Evolutionary conservation across 805 yeast genomes (phyloP).

Genomic region (Spathaspora passalidarum): DNA sequence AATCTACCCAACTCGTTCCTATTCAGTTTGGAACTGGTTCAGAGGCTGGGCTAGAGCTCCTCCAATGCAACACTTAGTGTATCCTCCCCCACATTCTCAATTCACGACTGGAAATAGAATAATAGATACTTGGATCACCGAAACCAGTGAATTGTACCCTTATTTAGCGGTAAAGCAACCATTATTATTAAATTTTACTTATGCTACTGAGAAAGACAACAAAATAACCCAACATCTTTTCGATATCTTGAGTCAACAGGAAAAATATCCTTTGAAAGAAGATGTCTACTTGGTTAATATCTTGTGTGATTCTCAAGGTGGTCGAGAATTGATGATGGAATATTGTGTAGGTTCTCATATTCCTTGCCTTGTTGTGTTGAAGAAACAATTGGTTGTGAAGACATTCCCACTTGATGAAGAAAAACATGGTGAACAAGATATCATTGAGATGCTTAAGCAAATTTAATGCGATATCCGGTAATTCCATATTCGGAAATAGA

Average conservation of each 20-base stretch:
- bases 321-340: conserved; percentile 53
- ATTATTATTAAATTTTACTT: conserved; percentile 67
- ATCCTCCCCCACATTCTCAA: conserved; percentile 37
- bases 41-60: conserved; percentile 8
- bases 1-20: not conserved
- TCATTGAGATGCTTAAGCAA: conserved; percentile 28
- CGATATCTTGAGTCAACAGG: conserved; percentile 20
- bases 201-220: conserved; percentile 63
- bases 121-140: conserved; percentile 44
- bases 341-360: conserved; percentile 50
- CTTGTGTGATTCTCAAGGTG: conserved; percentile 65
- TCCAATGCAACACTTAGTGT: conserved; percentile 24
- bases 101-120: conserved; percentile 39
- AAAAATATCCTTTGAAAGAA: conserved; percentile 35
- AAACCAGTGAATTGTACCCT: conserved; percentile 58
- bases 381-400: conserved; percentile 54
- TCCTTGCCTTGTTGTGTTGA: conserved; percentile 66
- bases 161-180: conserved; percentile 55
- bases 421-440: conserved; percentile 20
- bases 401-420: not conserved
- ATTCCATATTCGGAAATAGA: not conserved
- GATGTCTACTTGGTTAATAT: conserved; percentile 65
- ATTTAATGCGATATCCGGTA: not conserved
- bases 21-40: conserved; percentile 8
- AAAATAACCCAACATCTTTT: conserved; percentile 60